Evolutionary conservation across 768 basidiomycete genomes (phyloP).

Genomic region (Dioszegia hungarica): DNA sequence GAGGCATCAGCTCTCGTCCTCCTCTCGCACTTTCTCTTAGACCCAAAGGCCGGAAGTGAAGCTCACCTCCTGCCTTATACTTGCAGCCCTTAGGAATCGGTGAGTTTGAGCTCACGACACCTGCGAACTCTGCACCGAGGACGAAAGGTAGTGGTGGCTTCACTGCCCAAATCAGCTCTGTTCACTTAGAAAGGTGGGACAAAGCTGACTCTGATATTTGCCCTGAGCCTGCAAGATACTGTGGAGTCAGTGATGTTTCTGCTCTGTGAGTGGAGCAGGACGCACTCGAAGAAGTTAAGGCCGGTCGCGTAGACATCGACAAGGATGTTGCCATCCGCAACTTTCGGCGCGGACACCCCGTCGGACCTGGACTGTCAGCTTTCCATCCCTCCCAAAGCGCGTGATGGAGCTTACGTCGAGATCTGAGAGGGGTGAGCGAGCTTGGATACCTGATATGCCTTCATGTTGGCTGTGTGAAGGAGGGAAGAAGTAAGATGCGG

Average conservation of each 20-base stretch:
- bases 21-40: too few relatives aligned
- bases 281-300: conserved; percentile 66
- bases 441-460: conserved; percentile 68
- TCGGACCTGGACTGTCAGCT: conserved; percentile 4
- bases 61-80: conserved; percentile 61
- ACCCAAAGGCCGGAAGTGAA: too few relatives aligned
- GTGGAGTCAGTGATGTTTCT: background rate
- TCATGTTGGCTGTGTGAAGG: conserved; percentile 55
- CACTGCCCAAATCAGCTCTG: conserved; percentile 17
- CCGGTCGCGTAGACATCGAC: conserved; percentile 71
- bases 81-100: conserved; percentile 74
- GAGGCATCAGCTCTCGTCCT: background rate
- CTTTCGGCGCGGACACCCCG: conserved; percentile 60
- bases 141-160: conserved; percentile 81
- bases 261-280: background rate
- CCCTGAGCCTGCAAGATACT: conserved; percentile 79
- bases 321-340: conserved; percentile 58
- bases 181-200: background rate
- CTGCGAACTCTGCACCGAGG: conserved; percentile 77
- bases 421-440: conserved; percentile 67
- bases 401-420: conserved; percentile 23
- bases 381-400: too few relatives aligned
- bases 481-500: background rate
- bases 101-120: conserved; percentile 63
- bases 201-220: conserved; percentile 61